Evolutionary conservation across 164 flowering plant genomes (phyloP).

Genomic region (Euptelea pleiosperma): DNA sequence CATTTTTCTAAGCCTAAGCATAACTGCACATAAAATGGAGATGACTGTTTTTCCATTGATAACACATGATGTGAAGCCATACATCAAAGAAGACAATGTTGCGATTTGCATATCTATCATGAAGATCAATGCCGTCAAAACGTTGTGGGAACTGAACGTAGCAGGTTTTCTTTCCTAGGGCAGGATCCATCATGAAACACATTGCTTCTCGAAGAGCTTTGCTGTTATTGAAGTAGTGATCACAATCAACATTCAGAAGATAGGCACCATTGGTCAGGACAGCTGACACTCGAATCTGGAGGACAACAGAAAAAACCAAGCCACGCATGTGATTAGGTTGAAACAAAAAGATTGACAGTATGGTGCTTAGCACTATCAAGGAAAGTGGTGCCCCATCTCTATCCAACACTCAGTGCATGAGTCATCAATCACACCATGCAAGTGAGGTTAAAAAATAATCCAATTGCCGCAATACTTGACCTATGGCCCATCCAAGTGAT

Average conservation of each 20-base stretch:
- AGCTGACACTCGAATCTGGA: constrained; percentile 96
- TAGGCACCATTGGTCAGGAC: constrained; percentile 95
- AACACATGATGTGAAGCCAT: constrained; percentile 15
- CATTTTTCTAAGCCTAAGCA: background rate
- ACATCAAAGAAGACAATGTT: constrained; percentile 98
- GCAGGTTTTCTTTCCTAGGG: constrained; percentile 77
- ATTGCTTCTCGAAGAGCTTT: constrained; percentile 97
- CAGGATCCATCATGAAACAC: constrained; percentile 99
- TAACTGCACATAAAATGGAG: background rate
- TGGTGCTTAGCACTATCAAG: background rate
- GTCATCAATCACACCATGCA: too few species aligned
- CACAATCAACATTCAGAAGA: constrained; percentile 97
- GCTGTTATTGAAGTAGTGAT: constrained; percentile 98
- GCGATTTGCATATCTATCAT: constrained; percentile 97
- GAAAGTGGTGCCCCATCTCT: background rate
- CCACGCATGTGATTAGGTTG: background rate
- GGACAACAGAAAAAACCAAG: constrained; percentile 7
- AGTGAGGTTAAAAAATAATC: too few species aligned
- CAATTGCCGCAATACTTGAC: too few species aligned
- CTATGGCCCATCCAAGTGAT: too few species aligned
- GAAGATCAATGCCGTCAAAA: constrained; percentile 96
- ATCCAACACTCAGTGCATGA: too few species aligned
- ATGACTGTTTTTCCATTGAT: background rate
- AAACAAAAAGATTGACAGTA: background rate
- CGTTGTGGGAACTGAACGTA: constrained; percentile 98